phyloP scores from a whole-genome alignment of 768 basidiomycete species.

The Filobasidium wieringae region DNA sequence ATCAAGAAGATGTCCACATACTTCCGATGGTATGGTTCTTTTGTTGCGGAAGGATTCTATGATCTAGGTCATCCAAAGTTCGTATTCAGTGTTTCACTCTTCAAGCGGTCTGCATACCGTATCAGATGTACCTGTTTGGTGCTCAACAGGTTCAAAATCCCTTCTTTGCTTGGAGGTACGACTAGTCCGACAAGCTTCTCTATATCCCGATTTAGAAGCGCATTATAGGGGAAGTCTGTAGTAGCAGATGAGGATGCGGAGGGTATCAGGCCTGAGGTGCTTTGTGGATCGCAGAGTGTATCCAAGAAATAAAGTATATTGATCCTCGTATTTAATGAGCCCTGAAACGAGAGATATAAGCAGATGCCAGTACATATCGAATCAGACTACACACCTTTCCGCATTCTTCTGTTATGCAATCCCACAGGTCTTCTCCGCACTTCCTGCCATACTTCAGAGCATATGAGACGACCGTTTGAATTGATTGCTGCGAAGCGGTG shows the following conservation, averaged over 20 bases:
- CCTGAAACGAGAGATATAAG: slow-evolving; percentile 41
- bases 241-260: slow-evolving; percentile 21
- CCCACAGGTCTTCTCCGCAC: slow-evolving; percentile 88
- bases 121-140: slow-evolving; percentile 59
- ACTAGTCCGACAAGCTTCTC: slow-evolving; percentile 65
- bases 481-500: slow-evolving; percentile 74
- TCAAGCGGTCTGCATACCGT: too few relatives aligned
- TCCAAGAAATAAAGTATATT: slow-evolving; percentile 88
- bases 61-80: slow-evolving; percentile 46
- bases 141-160: slow-evolving; percentile 73
- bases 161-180: slow-evolving; percentile 79
- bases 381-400: slow-evolving; percentile 52
- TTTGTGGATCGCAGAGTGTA: slow-evolving; percentile 45
- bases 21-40: slow-evolving; percentile 66
- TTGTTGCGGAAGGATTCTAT: slow-evolving; percentile 84
- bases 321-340: slow-evolving; percentile 77
- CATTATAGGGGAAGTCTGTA: slow-evolving; percentile 51
- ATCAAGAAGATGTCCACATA: slow-evolving; percentile 58
- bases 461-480: slow-evolving; percentile 73
- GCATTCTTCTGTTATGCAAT: slow-evolving; percentile 80
- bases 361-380: neutral
- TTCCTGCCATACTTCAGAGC: slow-evolving; percentile 71
- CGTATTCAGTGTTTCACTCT: neutral
- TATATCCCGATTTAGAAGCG: slow-evolving; percentile 67
- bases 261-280: slow-evolving; percentile 12